These are phyloP conservation scores for Collybiopsis confluens DNA, from an alignment of 768 basidiomycete genomes.

Conservation along the genomic window DNA sequence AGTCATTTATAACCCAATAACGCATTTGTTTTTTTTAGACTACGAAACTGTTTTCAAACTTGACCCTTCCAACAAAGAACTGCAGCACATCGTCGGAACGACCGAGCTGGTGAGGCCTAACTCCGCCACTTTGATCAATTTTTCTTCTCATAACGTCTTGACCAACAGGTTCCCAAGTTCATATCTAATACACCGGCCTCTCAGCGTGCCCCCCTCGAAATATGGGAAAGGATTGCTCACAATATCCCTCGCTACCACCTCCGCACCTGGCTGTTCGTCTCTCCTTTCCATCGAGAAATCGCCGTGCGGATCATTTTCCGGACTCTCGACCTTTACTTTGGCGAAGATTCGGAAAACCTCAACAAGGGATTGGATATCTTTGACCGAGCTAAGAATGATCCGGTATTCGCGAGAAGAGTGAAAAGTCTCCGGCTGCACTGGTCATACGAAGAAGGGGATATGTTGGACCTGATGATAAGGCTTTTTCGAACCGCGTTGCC, in stretches of 20 bases:
- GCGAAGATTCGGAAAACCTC: constrained; percentile 57
- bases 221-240: constrained; percentile 64
- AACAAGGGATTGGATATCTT: constrained; percentile 64
- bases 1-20: neutral
- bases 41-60: constrained; percentile 55
- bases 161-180: constrained; percentile 37
- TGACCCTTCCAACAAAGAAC: constrained; percentile 55
- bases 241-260: constrained; percentile 63
- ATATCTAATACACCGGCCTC: constrained; percentile 50
- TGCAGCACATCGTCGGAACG: constrained; percentile 45
- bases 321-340: constrained; percentile 64
- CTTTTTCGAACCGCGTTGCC: constrained; percentile 62
- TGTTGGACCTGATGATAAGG: constrained; percentile 59
- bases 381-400: constrained; percentile 60
- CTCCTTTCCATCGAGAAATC: constrained; percentile 60
- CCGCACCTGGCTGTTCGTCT: constrained; percentile 65
- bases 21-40: constrained; percentile 40
- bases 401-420: constrained; percentile 54
- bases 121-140: constrained; percentile 3
- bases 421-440: constrained; percentile 61
- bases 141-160: neutral
- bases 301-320: constrained; percentile 63
- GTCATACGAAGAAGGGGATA: constrained; percentile 67
- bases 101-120: constrained; percentile 39
- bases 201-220: constrained; percentile 58